phyloP scores from a whole-genome alignment of 495 filamentous ascomycete species.

The Margaritispora aquatica region DNA sequence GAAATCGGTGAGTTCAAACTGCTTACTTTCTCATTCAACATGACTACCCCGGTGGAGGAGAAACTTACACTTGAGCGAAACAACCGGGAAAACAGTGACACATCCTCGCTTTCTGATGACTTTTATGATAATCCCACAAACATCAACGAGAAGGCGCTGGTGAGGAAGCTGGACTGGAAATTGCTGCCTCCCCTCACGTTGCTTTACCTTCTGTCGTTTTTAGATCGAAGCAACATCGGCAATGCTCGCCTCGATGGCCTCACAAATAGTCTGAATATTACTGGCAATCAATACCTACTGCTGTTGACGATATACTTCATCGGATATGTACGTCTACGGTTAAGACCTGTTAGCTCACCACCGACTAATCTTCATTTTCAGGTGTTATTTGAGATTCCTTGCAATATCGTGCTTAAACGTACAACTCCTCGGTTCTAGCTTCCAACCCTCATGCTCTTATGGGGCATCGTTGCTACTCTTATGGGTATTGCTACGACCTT shows the following conservation, averaged over 20 bases:
- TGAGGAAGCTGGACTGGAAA: constrained; percentile 59
- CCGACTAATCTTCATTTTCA: not conserved
- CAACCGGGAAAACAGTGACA: constrained; percentile 9
- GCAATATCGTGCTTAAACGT: constrained; percentile 66
- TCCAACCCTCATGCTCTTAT: constrained; percentile 43
- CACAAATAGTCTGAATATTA: constrained; percentile 56
- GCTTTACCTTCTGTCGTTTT: constrained; percentile 66
- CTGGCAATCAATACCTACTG: constrained; percentile 65
- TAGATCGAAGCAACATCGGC: constrained; percentile 66
- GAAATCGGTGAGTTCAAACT: not conserved
- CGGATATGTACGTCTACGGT: constrained; percentile 59
- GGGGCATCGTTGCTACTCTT: constrained; percentile 66
- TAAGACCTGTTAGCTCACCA: not conserved
- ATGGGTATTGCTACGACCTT: constrained; percentile 62
- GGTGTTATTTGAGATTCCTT: constrained; percentile 46
- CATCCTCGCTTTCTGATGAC: constrained; percentile 18
- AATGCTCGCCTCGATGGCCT: constrained; percentile 58
- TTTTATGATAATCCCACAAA: constrained; percentile 21
- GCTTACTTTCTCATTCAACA: too few relatives aligned
- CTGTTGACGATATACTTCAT: constrained; percentile 70
- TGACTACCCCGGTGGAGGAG: constrained; percentile 1
- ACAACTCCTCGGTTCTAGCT: constrained; percentile 47
- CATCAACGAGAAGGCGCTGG: constrained; percentile 54
- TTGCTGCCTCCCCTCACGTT: constrained; percentile 62
- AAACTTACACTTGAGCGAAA: constrained; percentile 7